Base-by-base conservation (phyloP, 176 grass and related monocot genomes). In the Phoenix roebelenii region DNA sequence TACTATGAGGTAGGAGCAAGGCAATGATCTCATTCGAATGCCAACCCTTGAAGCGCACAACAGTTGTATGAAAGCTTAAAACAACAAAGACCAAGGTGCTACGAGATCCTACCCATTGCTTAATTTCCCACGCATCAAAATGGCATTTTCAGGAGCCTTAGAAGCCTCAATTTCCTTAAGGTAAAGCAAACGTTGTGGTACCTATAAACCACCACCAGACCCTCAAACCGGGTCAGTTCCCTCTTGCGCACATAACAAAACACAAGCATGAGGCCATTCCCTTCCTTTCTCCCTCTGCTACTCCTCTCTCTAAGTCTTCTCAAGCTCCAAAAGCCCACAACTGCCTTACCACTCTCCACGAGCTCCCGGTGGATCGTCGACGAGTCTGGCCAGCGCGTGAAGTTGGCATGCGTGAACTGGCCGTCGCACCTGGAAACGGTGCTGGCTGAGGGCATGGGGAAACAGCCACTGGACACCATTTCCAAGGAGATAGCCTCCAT, bases 371-470 rank as follows among this genome's bases (percentile, higher is more conserved):
- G 91, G 91, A 69, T 96, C 23, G 68, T 96, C 44, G 80, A 87
- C 50, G 72, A 87, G 64, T 48, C 23, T 20, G 83, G 86, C 25
- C 54, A 50, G 44, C 68, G 91, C 7, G 80, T 96, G 71, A 96
- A 96, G 86, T 71, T 90, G 77, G 78, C 86, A 53, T 96, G 91
- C 61, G 86, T 96, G 59, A 96, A 96, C 74, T 96, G 83, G 86
- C 86, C 91, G 63, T 90, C 91, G 22, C 91, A 96, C 61, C 75
- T 96, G 28, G 71, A 96, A 63, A 64, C 77, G 49, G 80, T 96
- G 91, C 72, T 96, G 24, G 77, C 83, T 1, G 91, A 96, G 16
- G 86, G 91, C 15, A 65, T 96, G 24, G 61, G 75, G 3, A 90
- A 87, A 67, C 91, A 60, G 15, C 74, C 86, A 22, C 19, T 96